Evolutionary conservation across 1,284 basidiomycete species (phyloP).

Genomic region (Microbotryum saponariae): DNA sequence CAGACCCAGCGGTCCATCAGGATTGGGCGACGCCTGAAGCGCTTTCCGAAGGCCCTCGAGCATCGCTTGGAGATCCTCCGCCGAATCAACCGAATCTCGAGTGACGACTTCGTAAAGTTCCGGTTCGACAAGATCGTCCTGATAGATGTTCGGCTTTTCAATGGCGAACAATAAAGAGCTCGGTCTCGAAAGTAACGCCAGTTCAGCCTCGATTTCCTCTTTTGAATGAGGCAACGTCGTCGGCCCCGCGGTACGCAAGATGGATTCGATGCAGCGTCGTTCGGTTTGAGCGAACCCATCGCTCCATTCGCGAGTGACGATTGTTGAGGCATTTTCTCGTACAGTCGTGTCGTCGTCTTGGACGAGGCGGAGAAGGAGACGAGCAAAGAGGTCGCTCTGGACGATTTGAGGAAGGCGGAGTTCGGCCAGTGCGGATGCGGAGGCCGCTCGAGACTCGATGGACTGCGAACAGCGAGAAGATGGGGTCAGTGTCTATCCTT

Average conservation of each 20-base stretch:
- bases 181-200: conserved; percentile 19
- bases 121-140: conserved; percentile 18
- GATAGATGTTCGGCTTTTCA: conserved; percentile 32
- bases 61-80: neutral
- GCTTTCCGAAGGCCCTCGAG: too few relatives aligned
- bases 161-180: conserved; percentile 28
- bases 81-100: neutral
- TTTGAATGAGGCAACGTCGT: neutral
- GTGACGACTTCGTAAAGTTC: neutral
- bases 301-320: conserved; percentile 2
- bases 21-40: too few relatives aligned
- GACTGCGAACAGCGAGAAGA: conserved; percentile 4
- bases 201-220: conserved; percentile 13
- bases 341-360: conserved; percentile 29
- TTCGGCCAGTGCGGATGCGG: conserved; percentile 16
- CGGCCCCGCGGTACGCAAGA: neutral
- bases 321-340: conserved; percentile 5
- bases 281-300: neutral
- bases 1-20: conserved; percentile 1
- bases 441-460: conserved; percentile 25
- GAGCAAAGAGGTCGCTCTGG: neutral
- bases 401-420: neutral
- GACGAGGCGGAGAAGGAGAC: conserved; percentile 15
- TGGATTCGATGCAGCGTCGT: too few relatives aligned
- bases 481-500: neutral